phyloP scores from a whole-genome alignment of 2,329 filamentous ascomycete genomes.

The Rhytidhysteron rufulum region DNA sequence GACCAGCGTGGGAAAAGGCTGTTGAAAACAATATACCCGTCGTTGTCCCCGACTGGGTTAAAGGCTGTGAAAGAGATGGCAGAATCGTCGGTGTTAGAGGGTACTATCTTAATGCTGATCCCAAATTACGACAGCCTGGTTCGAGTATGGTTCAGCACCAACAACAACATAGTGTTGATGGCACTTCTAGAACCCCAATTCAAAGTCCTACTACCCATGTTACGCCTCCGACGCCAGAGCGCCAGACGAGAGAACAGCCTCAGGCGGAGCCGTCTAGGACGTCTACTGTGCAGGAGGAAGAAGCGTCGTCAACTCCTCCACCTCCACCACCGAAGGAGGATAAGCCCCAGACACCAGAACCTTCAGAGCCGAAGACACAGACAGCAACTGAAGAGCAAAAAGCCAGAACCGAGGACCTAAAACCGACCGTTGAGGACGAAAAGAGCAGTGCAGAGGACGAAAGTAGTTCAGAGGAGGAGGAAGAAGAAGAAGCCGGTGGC shows the following conservation, averaged over 20 bases:
- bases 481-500: conserved; percentile 15
- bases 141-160: conserved; percentile 27
- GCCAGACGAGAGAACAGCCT: conserved; percentile 21
- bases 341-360: conserved; percentile 13
- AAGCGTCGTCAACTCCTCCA: conserved; percentile 19
- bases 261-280: conserved; percentile 7
- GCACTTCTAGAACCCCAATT: conserved; percentile 22
- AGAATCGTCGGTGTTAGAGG: conserved; percentile 90
- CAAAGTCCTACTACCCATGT: conserved; percentile 47
- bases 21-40: conserved; percentile 98
- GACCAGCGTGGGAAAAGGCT: conserved; percentile 90
- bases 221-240: conserved; percentile 50
- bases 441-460: conserved; percentile 16
- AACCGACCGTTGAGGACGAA: conserved; percentile 16
- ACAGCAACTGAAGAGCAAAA: conserved; percentile 29
- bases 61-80: conserved; percentile 91
- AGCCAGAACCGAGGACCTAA: conserved; percentile 29
- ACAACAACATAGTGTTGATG: conserved; percentile 11
- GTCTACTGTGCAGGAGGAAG: neutral
- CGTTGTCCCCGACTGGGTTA: conserved; percentile 93
- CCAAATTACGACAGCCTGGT: conserved; percentile 55
- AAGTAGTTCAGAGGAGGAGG: conserved; percentile 14
- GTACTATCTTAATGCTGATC: conserved; percentile 90
- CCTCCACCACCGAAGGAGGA: conserved; percentile 31
- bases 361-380: conserved; percentile 27